Conservation (phyloP, 1,284 basidiomycete genomes). For the Apiotrichum gamsii region DNA sequence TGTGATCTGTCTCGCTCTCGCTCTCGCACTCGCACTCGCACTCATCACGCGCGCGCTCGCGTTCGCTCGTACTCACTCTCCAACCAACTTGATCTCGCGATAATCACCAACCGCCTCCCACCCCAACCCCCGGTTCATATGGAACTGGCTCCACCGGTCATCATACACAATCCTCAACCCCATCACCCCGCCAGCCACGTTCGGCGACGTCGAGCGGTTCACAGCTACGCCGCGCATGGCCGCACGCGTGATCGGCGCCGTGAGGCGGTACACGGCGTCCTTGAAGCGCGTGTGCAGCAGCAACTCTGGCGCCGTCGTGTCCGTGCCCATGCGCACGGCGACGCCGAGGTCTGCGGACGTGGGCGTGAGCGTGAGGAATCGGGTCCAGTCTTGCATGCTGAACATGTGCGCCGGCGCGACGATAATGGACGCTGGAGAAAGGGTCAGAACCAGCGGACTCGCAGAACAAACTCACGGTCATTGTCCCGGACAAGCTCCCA, state of each 20-base stretch:
- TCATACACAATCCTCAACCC: too few species aligned
- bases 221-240: neutral
- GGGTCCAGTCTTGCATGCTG: constrained; percentile 27
- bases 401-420: constrained; percentile 28
- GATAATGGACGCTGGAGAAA: constrained; percentile 12
- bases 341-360: constrained; percentile 24
- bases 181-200: too few species aligned
- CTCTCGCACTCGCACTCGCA: too few species aligned
- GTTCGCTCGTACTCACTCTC: too few species aligned
- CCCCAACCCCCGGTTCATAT: too few species aligned
- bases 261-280: neutral
- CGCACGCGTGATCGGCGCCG: constrained; percentile 1
- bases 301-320: too few species aligned
- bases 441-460: neutral
- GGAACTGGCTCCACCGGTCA: too few species aligned
- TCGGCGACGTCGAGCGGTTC: neutral
- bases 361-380: constrained; percentile 22
- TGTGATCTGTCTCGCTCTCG: too few species aligned
- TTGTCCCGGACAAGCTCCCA: constrained; percentile 9
- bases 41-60: too few species aligned
- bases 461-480: constrained; percentile 11
- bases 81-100: too few species aligned
- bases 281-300: neutral
- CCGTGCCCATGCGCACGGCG: constrained; percentile 8
- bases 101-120: too few species aligned